These are phyloP conservation scores for Populus ilicifolia DNA, from an alignment of 345 rosid genomes.

Conservation along the genomic window DNA sequence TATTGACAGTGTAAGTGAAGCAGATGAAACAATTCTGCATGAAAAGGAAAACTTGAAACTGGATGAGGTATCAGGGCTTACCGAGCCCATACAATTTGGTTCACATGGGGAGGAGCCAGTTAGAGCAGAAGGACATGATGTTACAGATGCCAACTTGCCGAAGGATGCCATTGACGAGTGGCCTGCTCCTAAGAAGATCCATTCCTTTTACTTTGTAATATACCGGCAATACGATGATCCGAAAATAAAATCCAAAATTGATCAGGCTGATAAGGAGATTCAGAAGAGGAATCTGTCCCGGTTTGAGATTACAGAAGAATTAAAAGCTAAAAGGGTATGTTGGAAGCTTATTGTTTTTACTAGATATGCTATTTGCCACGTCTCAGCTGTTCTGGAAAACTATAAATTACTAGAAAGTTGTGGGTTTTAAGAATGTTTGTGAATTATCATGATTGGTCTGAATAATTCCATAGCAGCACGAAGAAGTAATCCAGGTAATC, in stretches of 20 bases:
- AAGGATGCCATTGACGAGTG: conserved; percentile 74
- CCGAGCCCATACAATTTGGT: conserved; percentile 50
- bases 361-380: not conserved
- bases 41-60: conserved; percentile 51
- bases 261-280: conserved; percentile 60
- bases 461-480: not conserved
- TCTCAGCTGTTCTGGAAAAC: not conserved
- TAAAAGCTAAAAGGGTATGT: conserved; percentile 65
- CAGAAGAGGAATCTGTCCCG: conserved; percentile 42
- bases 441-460: not conserved
- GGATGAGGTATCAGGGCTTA: conserved; percentile 36
- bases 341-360: not conserved
- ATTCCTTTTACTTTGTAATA: conserved; percentile 57
- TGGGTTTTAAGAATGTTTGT: not conserved
- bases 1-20: conserved; percentile 39
- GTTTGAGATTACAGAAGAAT: conserved; percentile 32
- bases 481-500: not conserved
- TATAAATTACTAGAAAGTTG: not conserved
- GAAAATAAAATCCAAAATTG: conserved; percentile 54
- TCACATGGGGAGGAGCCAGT: conserved; percentile 49
- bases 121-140: conserved; percentile 42
- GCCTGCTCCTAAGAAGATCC: conserved; percentile 68
- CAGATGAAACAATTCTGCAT: conserved; percentile 23
- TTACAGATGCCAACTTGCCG: conserved; percentile 40
- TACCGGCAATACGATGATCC: conserved; percentile 57